phyloP scores from a whole-genome alignment of 169 alveolate species.

The Eimeria necatrix region DNA sequence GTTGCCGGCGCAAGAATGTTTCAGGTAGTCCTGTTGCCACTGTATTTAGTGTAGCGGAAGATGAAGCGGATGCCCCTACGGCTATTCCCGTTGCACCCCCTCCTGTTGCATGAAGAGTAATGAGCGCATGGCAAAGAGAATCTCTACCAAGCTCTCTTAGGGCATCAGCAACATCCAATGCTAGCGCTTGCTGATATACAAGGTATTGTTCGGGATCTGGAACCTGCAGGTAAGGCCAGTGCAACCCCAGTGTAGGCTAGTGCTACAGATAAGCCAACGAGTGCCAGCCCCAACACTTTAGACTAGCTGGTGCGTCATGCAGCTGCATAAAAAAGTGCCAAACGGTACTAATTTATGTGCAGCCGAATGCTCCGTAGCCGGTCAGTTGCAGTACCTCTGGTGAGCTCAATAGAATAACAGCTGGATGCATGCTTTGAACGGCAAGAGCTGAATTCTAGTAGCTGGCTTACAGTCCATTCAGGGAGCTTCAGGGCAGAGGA shows the following conservation, averaged over 20 bases:
- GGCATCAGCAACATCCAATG: slow-evolving; percentile 68
- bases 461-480: slow-evolving; percentile 58
- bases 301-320: too few species aligned
- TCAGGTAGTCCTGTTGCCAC: slow-evolving; percentile 28
- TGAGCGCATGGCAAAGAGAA: slow-evolving; percentile 64
- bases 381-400: too few species aligned
- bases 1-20: slow-evolving; percentile 54
- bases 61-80: neutral
- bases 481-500: slow-evolving; percentile 22
- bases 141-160: slow-evolving; percentile 69
- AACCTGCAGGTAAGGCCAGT: slow-evolving; percentile 2
- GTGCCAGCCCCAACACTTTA: too few species aligned
- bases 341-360: too few species aligned
- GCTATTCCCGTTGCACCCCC: neutral
- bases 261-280: too few species aligned
- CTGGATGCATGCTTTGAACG: too few species aligned
- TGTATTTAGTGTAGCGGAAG: neutral
- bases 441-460: neutral
- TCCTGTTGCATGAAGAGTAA: neutral
- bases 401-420: too few species aligned
- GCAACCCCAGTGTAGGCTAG: too few species aligned
- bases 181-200: slow-evolving; percentile 64
- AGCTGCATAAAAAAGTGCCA: too few species aligned
- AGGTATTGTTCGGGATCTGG: slow-evolving; percentile 69
- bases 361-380: too few species aligned